Evolutionary conservation across 495 filamentous ascomycete genomes (phyloP), one percentile per base, ranked within the genome.

Genomic region (Tuber microsphaerosporum): DNA sequence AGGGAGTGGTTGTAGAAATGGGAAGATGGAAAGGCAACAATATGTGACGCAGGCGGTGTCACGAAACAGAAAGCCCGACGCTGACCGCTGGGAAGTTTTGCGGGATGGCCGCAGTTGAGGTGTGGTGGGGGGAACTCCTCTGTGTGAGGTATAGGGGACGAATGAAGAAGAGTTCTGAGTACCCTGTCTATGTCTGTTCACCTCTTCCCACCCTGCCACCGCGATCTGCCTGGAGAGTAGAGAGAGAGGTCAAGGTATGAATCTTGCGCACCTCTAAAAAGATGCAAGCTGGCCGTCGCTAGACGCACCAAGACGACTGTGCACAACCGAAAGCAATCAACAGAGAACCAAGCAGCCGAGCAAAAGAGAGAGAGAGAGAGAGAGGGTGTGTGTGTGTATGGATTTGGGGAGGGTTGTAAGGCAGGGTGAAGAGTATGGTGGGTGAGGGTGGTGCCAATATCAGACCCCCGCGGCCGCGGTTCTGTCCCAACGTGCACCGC

Each of bases 251-350:
- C 71, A 79, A 78, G 75, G 78, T 79, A 76, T 71, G 75, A 79
- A 81, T 81, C 79, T 76, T 81, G 79, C 79, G 69, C 79, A 77
- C 77, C 79, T 77, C 56, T 65, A 34, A 65, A 65, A 65, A 34
- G 56, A 65, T 65, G 56, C 56, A 65, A 65, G 56, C 70, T 44
- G 61, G 73, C 70, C 77, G 77, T 79, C 77, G 75, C 77, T 78
- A 78, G 77, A 79, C 75, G 77, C 76, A 74, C 77, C 71, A 72
- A 65, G 56, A 65, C 73, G 70, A 75, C 77, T 79, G 77, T 79
- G 76, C 76, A 70, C 77, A 79, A 79, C 77, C 77, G 76, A 79
- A 79, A 79, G 77, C 76, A 79, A 79, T 79, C 77, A 79, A 73
- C 71, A 73, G 72, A 44, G 71, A 79, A 79, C 77, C 77, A 73